Conservation (phyloP, 108 stramenopile species). For the Discostella stelligeroides region DNA sequence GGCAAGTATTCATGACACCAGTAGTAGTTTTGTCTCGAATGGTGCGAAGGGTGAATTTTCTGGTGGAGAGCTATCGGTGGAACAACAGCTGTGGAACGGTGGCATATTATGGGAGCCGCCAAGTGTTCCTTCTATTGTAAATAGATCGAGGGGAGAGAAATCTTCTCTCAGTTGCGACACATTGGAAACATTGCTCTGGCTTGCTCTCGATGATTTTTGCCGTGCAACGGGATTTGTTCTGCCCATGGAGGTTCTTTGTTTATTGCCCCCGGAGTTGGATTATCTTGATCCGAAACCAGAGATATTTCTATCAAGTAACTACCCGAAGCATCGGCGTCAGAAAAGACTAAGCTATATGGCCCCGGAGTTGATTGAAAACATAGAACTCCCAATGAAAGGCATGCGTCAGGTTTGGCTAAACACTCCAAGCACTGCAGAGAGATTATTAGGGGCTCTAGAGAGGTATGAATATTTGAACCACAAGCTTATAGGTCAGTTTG, state of each 20-base stretch:
- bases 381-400: conserved; percentile 45
- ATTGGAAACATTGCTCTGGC: conserved; percentile 66
- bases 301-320: conserved; percentile 37
- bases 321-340: conserved; percentile 69
- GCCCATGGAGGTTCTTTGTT: conserved; percentile 50
- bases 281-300: conserved; percentile 26
- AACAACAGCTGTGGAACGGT: conserved; percentile 48
- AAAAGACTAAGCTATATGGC: conserved; percentile 65
- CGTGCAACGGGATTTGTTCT: conserved; percentile 42
- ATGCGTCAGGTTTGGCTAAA: conserved; percentile 58
- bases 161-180: conserved; percentile 52
- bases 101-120: conserved; percentile 52
- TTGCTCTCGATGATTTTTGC: conserved; percentile 61
- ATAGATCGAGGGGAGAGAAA: conserved; percentile 15
- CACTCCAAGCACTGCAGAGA: conserved; percentile 54
- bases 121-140: conserved; percentile 5
- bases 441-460: conserved; percentile 43
- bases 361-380: conserved; percentile 51
- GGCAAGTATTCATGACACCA: too few relatives aligned
- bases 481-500: conserved; percentile 40
- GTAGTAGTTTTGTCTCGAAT: too few relatives aligned
- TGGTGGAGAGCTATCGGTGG: conserved; percentile 42
- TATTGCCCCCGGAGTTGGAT: conserved; percentile 59
- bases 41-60: too few relatives aligned
- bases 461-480: conserved; percentile 38